Evolutionary conservation across 1,139 yeast genomes (phyloP).

Genomic region (Debaryomyces psychrophilus): DNA sequence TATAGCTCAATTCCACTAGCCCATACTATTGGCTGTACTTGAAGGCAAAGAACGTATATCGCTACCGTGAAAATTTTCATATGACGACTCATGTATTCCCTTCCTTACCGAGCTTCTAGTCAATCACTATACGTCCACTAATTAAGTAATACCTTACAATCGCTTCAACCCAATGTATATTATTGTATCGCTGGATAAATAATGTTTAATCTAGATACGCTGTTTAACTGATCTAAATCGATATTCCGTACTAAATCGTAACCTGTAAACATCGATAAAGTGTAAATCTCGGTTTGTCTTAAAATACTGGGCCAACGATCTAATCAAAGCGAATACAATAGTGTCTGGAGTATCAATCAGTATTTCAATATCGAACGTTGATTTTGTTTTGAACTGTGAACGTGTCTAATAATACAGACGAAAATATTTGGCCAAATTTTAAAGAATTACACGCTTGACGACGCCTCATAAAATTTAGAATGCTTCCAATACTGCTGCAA

Average conservation of each 20-base stretch:
- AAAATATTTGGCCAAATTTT: not conserved
- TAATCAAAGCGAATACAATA: constrained; percentile 1
- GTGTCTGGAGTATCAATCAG: not conserved
- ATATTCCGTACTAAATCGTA: not conserved
- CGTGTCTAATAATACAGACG: not conserved
- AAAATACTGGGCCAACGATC: not conserved
- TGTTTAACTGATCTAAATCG: not conserved
- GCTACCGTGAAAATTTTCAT: not conserved
- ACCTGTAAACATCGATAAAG: constrained; percentile 2
- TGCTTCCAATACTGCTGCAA: constrained; percentile 7
- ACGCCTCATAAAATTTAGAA: not conserved
- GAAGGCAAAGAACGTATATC: not conserved
- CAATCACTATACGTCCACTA: not conserved
- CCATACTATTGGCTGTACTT: not conserved
- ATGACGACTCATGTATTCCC: not conserved
- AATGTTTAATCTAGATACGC: not conserved
- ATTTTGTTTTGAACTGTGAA: not conserved
- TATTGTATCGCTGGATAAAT: not conserved
- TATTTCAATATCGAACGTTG: not conserved
- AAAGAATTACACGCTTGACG: not conserved
- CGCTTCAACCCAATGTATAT: not conserved
- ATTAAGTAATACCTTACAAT: not conserved
- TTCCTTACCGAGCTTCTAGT: not conserved
- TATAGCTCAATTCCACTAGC: constrained; percentile 10
- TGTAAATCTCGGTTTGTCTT: not conserved